Percentiles rank a stretch among this genome's conserved stretches.
Conservation (phyloP, 495 filamentous ascomycete genomes). For the Podospora conica region DNA sequence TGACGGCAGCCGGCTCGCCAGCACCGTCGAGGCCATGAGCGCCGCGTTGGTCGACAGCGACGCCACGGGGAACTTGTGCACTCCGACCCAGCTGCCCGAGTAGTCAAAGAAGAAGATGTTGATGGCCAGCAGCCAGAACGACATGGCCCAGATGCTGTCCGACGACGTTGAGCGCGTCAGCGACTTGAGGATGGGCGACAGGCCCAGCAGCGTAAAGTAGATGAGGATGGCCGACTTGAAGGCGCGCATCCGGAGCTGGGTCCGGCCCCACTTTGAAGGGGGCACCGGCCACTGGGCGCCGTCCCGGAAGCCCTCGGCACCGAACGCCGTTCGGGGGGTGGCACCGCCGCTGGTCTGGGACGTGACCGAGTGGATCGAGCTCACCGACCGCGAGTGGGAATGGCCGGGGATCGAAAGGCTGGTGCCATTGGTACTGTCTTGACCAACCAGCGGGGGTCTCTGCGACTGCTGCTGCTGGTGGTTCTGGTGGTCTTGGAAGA, state of each 20-base stretch:
- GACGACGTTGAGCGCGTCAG: slow-evolving; percentile 82
- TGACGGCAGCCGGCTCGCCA: slow-evolving; percentile 77
- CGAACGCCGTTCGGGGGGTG: background rate
- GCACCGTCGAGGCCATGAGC: slow-evolving; percentile 78
- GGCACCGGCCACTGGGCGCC: background rate
- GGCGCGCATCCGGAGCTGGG: slow-evolving; percentile 38
- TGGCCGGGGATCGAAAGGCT: slow-evolving; percentile 22
- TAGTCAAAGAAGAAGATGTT: slow-evolving; percentile 99
- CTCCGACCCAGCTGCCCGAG: slow-evolving; percentile 51
- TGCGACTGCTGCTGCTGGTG: slow-evolving; percentile 19
- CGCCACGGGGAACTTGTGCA: slow-evolving; percentile 63
- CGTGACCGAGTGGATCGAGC: slow-evolving; percentile 31
- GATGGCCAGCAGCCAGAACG: slow-evolving; percentile 83
- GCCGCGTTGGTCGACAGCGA: slow-evolving; percentile 86
- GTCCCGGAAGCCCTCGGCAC: background rate
- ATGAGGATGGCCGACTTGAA: slow-evolving; percentile 90
- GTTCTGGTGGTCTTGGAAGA: slow-evolving; percentile 26
- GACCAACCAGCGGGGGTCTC: slow-evolving; percentile 4
- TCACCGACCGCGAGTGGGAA: slow-evolving; percentile 28
- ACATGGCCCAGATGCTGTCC: slow-evolving; percentile 96
- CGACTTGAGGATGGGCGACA: slow-evolving; percentile 91
- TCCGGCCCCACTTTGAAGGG: slow-evolving; percentile 6
- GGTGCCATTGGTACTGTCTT: slow-evolving; percentile 13
- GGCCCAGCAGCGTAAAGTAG: slow-evolving; percentile 81
- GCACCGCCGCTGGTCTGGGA: slow-evolving; percentile 29